Base-by-base conservation (phyloP, 805 yeast genomes). In the Zygosaccharomyces pseudorouxii region DNA sequence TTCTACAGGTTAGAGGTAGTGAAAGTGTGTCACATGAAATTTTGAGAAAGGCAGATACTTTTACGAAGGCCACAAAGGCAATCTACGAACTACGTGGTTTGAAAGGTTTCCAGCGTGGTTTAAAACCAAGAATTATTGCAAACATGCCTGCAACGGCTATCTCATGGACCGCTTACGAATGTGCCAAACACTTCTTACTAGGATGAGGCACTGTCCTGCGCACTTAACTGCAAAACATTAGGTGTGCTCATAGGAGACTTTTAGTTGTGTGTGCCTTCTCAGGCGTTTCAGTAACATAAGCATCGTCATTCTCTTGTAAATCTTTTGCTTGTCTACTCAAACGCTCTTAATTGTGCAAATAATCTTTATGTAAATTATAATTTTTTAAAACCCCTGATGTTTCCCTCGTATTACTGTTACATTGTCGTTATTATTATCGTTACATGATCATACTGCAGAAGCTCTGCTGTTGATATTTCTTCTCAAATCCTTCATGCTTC, bases 111-210 rank as follows among this genome's bases (percentile, higher is more conserved):
- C 64, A 77, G 60, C 77, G 95, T 57, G 99, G 99, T 16, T 74
- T 89, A 60, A 81, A 84, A 61, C 97, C 99, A 40, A 81, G 99
- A 68, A 82, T 93, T 48, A 82, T 92, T 28, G 86, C 93, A 56
- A 89, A 89, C 67, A 89, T 92, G 65, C 99, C 99, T 19, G 82
- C 95, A 40, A 92, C 98, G 7, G 98, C 98, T 18, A 89, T 92
- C 53, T 83, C 95, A 55, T 92, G 98, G 98, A 92, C 98, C 1
- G 88, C 96, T 23, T 92, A 92, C 68, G 99, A 92, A 67, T 87
- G 90, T 92, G 97, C 97, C 38, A 92, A 92, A 49, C 72, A 71
- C 52, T 66, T 70, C 55, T 53, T 72, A 38, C 44, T 52, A 36
- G 37, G 37, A 14, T 29, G 14, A 22, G 23, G 23, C 23, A 22